Evolutionary conservation across 2,329 filamentous ascomycete species (phyloP).

Genomic region (Bipolaris bicolor): DNA sequence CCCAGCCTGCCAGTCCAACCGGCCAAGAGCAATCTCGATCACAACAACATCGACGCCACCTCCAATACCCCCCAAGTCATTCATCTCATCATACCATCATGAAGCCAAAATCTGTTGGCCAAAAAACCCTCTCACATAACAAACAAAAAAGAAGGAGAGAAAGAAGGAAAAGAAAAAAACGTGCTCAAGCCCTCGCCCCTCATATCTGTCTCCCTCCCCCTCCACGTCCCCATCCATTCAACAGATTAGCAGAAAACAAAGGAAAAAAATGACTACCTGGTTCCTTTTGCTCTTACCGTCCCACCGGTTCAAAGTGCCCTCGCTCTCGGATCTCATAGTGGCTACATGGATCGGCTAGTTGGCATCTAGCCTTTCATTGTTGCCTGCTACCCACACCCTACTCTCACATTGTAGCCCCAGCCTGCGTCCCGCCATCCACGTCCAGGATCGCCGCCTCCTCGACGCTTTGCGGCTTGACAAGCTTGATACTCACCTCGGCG

Average conservation of each 20-base stretch:
- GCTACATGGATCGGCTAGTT: background rate
- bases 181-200: background rate
- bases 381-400: background rate
- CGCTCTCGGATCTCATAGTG: background rate
- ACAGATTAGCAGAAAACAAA: background rate
- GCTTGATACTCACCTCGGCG: conserved; percentile 38
- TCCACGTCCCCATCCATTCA: background rate
- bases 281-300: background rate
- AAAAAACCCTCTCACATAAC: too few species aligned
- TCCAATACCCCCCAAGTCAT: too few species aligned
- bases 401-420: conserved; percentile 44
- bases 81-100: too few species aligned
- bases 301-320: background rate
- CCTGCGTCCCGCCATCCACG: conserved; percentile 36
- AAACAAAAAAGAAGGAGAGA: too few species aligned
- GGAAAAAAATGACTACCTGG: too few species aligned
- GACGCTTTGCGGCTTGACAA: conserved; percentile 37
- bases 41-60: too few species aligned
- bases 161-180: background rate
- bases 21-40: too few species aligned
- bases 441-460: conserved; percentile 43
- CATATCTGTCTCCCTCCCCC: background rate
- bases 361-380: too few species aligned
- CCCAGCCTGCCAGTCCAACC: too few species aligned
- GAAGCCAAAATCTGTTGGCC: too few species aligned